Evolutionary conservation across 1,139 yeast genomes (phyloP).

Genomic region (Arxiozyma telluris): DNA sequence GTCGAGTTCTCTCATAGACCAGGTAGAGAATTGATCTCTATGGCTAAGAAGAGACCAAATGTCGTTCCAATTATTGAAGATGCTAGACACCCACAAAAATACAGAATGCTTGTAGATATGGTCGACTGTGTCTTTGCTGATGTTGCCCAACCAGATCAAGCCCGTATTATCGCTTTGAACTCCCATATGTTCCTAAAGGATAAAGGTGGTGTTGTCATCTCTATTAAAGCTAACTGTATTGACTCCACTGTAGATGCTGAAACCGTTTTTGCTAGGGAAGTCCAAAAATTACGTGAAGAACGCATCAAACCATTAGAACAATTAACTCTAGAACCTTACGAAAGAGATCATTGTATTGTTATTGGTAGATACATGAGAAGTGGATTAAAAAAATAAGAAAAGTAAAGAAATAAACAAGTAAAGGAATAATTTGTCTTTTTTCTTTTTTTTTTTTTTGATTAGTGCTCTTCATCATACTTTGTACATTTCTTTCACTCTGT

Average conservation of each 20-base stretch:
- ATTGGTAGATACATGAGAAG: conserved; percentile 95
- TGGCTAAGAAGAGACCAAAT: conserved; percentile 99
- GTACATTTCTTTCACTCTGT: too few species aligned
- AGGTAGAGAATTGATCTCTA: conserved; percentile 96
- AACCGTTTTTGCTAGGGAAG: conserved; percentile 98
- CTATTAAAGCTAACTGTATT: conserved; percentile 99
- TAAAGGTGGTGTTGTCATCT: conserved; percentile 95
- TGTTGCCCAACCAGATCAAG: conserved; percentile 99
- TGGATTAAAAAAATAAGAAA: conserved; percentile 38
- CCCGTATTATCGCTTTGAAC: conserved; percentile 97
- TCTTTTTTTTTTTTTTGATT: too few species aligned
- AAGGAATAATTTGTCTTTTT: too few species aligned
- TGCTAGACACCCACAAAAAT: conserved; percentile 99
- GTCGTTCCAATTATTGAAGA: conserved; percentile 98
- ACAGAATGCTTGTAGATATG: conserved; percentile 98
- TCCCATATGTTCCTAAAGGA: conserved; percentile 97
- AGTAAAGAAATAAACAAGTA: neutral
- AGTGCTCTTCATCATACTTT: too few species aligned
- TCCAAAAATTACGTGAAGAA: conserved; percentile 97
- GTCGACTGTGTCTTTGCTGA: conserved; percentile 98
- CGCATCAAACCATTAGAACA: conserved; percentile 97
- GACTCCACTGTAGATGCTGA: conserved; percentile 99
- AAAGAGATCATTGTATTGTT: conserved; percentile 98
- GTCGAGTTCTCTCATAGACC: conserved; percentile 99
- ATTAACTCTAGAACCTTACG: conserved; percentile 97